These are phyloP conservation scores for Talaromyces sp. DNA, from an alignment of 2,329 filamentous ascomycete genomes.

Conservation along the genomic window DNA sequence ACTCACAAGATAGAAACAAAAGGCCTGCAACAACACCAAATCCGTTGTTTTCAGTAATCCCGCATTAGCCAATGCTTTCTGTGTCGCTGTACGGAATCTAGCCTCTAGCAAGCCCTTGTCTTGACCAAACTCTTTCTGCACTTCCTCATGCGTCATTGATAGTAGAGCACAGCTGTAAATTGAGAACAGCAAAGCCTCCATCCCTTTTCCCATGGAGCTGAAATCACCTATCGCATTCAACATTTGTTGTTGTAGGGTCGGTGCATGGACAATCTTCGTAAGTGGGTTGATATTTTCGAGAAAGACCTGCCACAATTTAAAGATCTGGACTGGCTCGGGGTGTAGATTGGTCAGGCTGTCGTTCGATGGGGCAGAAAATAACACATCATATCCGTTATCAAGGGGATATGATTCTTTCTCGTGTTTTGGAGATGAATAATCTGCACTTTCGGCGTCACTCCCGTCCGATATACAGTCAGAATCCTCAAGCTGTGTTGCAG, in stretches of 20 bases:
- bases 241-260: slow-evolving; percentile 50
- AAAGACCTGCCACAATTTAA: slow-evolving; percentile 53
- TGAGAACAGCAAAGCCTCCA: slow-evolving; percentile 56
- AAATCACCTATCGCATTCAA: slow-evolving; percentile 47
- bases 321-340: slow-evolving; percentile 44
- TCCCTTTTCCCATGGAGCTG: slow-evolving; percentile 47
- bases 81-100: slow-evolving; percentile 57
- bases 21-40: slow-evolving; percentile 57
- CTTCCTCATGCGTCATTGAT: slow-evolving; percentile 39
- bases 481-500: background rate
- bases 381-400: slow-evolving; percentile 3
- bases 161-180: slow-evolving; percentile 56
- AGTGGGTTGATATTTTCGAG: slow-evolving; percentile 58
- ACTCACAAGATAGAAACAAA: slow-evolving; percentile 48
- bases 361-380: background rate
- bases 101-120: slow-evolving; percentile 46
- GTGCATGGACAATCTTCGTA: slow-evolving; percentile 55
- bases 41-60: slow-evolving; percentile 60
- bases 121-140: slow-evolving; percentile 45
- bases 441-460: slow-evolving; percentile 5
- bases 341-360: slow-evolving; percentile 6
- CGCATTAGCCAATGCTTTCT: slow-evolving; percentile 59
- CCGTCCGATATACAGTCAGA: slow-evolving; percentile 7
- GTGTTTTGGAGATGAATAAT: background rate
- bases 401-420: background rate